phyloP scores from a whole-genome alignment of 1,284 basidiomycete genomes.

The Phellopilus nigrolimitatus region DNA sequence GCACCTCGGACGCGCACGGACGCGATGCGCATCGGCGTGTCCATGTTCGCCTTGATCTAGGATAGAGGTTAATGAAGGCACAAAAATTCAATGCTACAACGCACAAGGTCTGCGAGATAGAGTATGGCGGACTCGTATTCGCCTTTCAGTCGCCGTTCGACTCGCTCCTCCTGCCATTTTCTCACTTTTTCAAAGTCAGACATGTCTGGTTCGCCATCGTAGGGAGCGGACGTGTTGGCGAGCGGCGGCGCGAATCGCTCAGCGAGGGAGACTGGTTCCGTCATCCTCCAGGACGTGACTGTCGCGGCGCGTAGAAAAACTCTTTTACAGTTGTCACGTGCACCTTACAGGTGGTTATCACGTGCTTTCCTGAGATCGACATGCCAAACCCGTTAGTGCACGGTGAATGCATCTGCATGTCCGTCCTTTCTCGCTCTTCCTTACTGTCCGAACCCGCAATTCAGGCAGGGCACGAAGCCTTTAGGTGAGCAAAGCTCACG shows the following conservation, averaged over 20 bases:
- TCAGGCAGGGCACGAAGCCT: no score
- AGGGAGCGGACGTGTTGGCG: slow-evolving; percentile 46
- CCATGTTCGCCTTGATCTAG: slow-evolving; percentile 64
- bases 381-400: no score
- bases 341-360: no score
- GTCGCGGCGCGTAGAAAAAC: no score
- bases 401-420: no score
- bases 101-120: slow-evolving; percentile 67
- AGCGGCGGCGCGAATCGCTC: slow-evolving; percentile 43
- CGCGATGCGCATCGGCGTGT: slow-evolving; percentile 57
- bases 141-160: slow-evolving; percentile 61
- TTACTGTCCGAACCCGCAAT: no score
- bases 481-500: no score
- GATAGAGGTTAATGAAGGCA: background rate
- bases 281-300: slow-evolving; percentile 18
- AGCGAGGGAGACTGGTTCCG: slow-evolving; percentile 25
- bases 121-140: slow-evolving; percentile 74
- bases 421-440: no score
- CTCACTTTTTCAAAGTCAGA: slow-evolving; percentile 47
- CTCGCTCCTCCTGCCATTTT: slow-evolving; percentile 67
- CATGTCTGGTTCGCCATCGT: slow-evolving; percentile 48
- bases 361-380: no score
- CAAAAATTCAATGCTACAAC: slow-evolving; percentile 27
- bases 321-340: no score
- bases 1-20: slow-evolving; percentile 82